Base-by-base conservation (phyloP, 2,329 filamentous ascomycete genomes). In the Aspergillus sp. region DNA sequence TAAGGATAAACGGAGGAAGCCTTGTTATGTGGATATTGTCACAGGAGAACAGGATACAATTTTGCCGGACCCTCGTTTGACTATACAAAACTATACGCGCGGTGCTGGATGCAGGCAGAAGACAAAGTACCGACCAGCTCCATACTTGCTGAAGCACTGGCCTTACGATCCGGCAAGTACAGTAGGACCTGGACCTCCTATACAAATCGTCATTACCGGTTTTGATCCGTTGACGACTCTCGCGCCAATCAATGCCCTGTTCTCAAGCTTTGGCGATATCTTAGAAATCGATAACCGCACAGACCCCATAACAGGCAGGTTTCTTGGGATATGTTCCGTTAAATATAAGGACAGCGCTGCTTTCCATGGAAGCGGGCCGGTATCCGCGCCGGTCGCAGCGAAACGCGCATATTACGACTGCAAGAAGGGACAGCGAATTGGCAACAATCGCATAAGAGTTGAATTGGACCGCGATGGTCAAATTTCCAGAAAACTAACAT, bases 271-370 rank as follows among this genome's bases (percentile, higher is more conserved):
- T 65, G 75, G 74, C 53, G 91, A 96, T 57, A 93, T 99, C 62
- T 89, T 89, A 44, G 89, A 93, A 69, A 89, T 96, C 66, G 92
- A 91, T 69, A 97, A 97, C 70, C 93, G 96, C 72, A 93, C 96
- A 68, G 92, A 99, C 74, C 95, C 95, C 8, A 89, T 93, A 57
- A 98, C 93, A 12, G 95, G 95, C 17, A 95, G 91, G 69, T 96
- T 96, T 70, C 83, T 99, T 12, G 95, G 95, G 12, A 93, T 99
- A 71, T 96, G 91, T 63, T 91, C 91, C 15, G 91, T 99, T 70
- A 87, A 89, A 58, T 99, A 96, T 74, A 87, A 89, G 68, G 93
- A 98, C 71, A 85, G 78, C 74, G 76, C 53, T 71, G 78, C 79
- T 63, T 81, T 74, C 64, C 80, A 78, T 68, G 85, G 76, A 66